Evolutionary conservation across 2,329 filamentous ascomycete genomes (phyloP), one percentile per base, ranked within the genome.

Genomic region (Coniella vitis): DNA sequence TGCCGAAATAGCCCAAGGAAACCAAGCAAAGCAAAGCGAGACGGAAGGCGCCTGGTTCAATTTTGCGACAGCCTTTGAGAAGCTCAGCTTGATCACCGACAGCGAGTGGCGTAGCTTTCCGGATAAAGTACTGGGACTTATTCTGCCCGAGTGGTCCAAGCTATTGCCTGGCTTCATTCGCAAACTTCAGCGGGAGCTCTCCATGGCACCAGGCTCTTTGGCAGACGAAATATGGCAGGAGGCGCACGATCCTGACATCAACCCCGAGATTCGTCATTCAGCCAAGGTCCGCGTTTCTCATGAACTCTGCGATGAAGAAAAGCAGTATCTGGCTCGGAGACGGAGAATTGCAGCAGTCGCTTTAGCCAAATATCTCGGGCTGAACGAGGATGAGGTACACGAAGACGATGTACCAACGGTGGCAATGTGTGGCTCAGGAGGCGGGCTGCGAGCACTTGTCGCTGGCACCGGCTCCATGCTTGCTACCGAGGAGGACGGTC

Each of bases 191-290:
- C 79, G 80, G 19, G 91, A 97, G 67, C 73, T 96, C 14, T 93
- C 88, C 31, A 85, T 93, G 81, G 81, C 85, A 0, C 87, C 89
- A 0, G 91, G 90, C 1, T 95, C 90, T 0, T 71, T 98, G 37
- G 89, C 91, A 12, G 86, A 94, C 61, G 87, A 96, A 57, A 93
- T 98, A 51, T 97, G 93, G 93, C 74, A 76, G 55, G 91, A 97
- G 59, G 89, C 93, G 1, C 86, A 90, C 50, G 87, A 97, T 61
- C 81, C 90, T 0, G 73, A 81, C 41, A 73, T 87, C 54, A 88
- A 97, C 58, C 91, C 91, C 0, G 93, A 98, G 63, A 94, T 97
- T 50, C 71, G 80, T 29, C 89, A 85, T 69, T 80, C 88, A 36
- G 90, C 91, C 16, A 74, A 71, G 17, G 93, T 98, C 2, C 81